phyloP scores from a whole-genome alignment of 106 monocot species.

The Hemerocallis citrina region DNA sequence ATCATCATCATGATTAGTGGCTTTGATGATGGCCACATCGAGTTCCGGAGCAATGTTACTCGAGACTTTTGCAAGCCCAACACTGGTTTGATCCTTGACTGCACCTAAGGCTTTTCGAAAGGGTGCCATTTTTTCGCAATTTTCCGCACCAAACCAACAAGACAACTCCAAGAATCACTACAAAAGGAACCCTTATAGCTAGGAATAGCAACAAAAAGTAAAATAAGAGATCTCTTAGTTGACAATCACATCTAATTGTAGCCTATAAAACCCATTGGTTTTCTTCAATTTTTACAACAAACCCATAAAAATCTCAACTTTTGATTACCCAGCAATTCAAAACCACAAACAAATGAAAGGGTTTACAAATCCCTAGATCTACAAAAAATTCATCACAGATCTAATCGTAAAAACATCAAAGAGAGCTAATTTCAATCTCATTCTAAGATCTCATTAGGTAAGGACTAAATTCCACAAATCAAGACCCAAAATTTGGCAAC shows the following conservation, averaged over 20 bases:
- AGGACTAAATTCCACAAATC: too few relatives aligned
- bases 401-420: too few relatives aligned
- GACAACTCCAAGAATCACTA: not conserved
- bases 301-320: not conserved
- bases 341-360: too few relatives aligned
- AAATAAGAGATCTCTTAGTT: too few relatives aligned
- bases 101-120: slow-evolving; percentile 46
- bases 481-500: too few relatives aligned
- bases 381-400: too few relatives aligned
- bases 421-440: too few relatives aligned
- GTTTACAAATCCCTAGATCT: too few relatives aligned
- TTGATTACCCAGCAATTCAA: not conserved
- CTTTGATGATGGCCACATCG: slow-evolving; percentile 65
- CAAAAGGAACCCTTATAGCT: not conserved
- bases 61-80: slow-evolving; percentile 63
- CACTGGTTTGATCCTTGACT: slow-evolving; percentile 68
- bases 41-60: slow-evolving; percentile 52
- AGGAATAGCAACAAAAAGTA: not conserved
- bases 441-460: too few relatives aligned
- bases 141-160: not conserved
- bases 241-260: too few relatives aligned
- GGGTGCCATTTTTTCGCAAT: slow-evolving; percentile 25
- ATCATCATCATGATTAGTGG: slow-evolving; percentile 71
- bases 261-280: too few relatives aligned
- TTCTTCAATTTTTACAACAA: too few relatives aligned